Evolutionary conservation across 805 yeast species (phyloP), one percentile per base, ranked within the genome.

Genomic region (Metschnikowia gelsemii): DNA sequence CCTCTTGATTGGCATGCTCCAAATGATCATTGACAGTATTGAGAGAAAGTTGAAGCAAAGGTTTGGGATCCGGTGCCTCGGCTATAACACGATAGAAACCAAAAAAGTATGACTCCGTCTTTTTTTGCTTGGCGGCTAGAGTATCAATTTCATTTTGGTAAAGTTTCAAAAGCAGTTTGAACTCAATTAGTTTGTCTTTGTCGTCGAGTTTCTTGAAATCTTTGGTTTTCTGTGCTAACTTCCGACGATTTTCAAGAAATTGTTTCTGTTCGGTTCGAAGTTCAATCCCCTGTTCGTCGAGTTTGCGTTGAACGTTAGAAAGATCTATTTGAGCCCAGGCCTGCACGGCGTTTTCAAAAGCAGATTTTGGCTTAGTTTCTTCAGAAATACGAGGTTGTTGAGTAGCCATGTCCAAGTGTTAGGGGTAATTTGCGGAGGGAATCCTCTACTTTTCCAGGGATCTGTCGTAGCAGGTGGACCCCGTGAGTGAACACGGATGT

Each of bases 1-100:
- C 64, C 43, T 73, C 72, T 35, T 85, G 62, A 8, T 62, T 62
- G 3, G 72, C 74, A 5, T 75, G 64, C 38, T 85, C 87, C 16
- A 74, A 68, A 1, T 74, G 68, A 14, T 76, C 74, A 3, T 73
- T 61, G 6, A 84, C 78, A 4, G 87, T 76, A 36, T 82, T 87
- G 20, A 85, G 58, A 1, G 90, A 78, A 27, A 80, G 74, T 52
- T 84, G 85, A 43, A 91, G 65, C 30, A 90, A 62, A 4, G 96
- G 95, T 47, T 75, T 78, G 1, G 98, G 98, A 64, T 91, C 97
- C 0, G 97, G 97, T 0, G 95, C 90, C 59, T 90, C 96, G 4
- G 89, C 87, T 4, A 91, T 66, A 12, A 79, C 70, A 42, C 87
- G 70, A 66, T 91, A 91, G 17, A 87, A 70, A 14, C 81, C 79